Evolutionary conservation across 768 basidiomycete genomes (phyloP).

Genomic region (Porpolomopsis calyptriformis): DNA sequence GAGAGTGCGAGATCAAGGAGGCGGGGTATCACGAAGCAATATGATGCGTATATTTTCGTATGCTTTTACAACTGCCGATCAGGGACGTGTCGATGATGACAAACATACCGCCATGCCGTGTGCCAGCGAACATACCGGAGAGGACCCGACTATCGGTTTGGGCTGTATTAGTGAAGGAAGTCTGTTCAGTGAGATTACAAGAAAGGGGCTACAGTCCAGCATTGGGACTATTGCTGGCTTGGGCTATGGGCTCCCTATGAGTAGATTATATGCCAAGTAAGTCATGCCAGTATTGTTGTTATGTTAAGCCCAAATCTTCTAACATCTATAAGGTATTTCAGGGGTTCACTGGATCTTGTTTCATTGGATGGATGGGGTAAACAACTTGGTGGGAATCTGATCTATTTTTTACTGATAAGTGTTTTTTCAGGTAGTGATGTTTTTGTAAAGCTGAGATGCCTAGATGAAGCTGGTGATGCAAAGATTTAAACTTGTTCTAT

Average conservation of each 20-base stretch:
- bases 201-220: slow-evolving; percentile 66
- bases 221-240: slow-evolving; percentile 86
- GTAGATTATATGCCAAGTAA: slow-evolving; percentile 56
- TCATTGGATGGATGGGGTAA: slow-evolving; percentile 78
- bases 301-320: slow-evolving; percentile 8
- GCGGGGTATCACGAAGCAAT: slow-evolving; percentile 66
- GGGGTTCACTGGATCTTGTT: slow-evolving; percentile 72
- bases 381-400: slow-evolving; percentile 11
- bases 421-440: slow-evolving; percentile 34
- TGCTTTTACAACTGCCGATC: slow-evolving; percentile 79
- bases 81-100: slow-evolving; percentile 25
- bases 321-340: slow-evolving; percentile 53
- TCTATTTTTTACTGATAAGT: slow-evolving; percentile 8
- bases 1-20: slow-evolving; percentile 77
- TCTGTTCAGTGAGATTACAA: slow-evolving; percentile 70
- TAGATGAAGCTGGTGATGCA: slow-evolving; percentile 38
- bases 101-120: slow-evolving; percentile 59
- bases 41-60: slow-evolving; percentile 81
- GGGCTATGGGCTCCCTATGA: slow-evolving; percentile 82
- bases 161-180: slow-evolving; percentile 35
- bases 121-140: slow-evolving; percentile 68
- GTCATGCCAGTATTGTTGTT: slow-evolving; percentile 10
- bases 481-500: slow-evolving; percentile 4
- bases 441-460: slow-evolving; percentile 38
- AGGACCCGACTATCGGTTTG: slow-evolving; percentile 48